phyloP scores from a whole-genome alignment of 441 rosid genomes.

The Brassica balearica region DNA sequence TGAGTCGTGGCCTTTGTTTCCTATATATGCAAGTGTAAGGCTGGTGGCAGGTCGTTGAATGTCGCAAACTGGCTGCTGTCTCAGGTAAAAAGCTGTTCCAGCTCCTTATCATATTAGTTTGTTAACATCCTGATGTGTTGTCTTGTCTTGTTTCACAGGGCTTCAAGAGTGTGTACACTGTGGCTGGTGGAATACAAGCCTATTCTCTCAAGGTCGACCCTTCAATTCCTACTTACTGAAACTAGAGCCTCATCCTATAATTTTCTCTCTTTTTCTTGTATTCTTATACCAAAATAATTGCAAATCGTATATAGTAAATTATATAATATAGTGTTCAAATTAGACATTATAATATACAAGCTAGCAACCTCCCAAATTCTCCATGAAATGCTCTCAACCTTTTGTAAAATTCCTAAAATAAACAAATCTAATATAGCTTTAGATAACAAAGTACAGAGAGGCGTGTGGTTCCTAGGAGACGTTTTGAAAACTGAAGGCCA shows the following conservation, averaged over 20 bases:
- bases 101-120: neutral
- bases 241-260: neutral
- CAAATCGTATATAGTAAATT: neutral
- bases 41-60: neutral
- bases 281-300: neutral
- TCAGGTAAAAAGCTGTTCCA: neutral
- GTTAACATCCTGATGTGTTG: neutral
- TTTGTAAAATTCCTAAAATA: conserved; percentile 39
- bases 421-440: conserved; percentile 20
- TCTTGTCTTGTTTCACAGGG: neutral
- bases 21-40: conserved; percentile 53
- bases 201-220: neutral
- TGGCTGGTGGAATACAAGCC: neutral
- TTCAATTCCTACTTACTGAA: neutral
- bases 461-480: conserved; percentile 52
- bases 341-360: neutral
- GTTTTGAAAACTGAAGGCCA: conserved; percentile 36
- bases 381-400: conserved; percentile 62
- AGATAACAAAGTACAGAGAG: conserved; percentile 43
- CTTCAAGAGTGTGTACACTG: neutral
- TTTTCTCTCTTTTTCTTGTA: neutral
- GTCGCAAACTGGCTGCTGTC: neutral
- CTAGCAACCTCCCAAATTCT: neutral
- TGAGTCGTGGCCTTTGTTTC: neutral
- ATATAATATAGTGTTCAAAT: neutral